Evolutionary conservation across 2,329 filamentous ascomycete species (phyloP).

Genomic region (Penicillium janthinellum): DNA sequence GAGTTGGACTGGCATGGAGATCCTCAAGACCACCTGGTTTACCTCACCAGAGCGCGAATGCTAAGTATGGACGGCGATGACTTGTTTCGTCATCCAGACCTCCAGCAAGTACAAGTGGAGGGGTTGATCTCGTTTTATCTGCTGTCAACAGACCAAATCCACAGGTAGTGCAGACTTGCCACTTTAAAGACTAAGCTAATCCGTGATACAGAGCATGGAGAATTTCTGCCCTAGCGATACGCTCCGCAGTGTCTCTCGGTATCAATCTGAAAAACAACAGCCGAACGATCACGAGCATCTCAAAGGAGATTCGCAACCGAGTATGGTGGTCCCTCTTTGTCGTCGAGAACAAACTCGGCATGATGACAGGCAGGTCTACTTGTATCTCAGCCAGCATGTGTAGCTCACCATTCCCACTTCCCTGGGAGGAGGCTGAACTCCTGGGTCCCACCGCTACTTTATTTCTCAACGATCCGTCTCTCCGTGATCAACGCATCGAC

Average conservation of each 20-base stretch:
- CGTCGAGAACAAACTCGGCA: conserved; percentile 39
- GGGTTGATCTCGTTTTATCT: conserved; percentile 41
- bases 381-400: conserved; percentile 27
- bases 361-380: conserved; percentile 43
- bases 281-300: conserved; percentile 28
- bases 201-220: conserved; percentile 34
- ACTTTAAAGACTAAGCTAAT: background rate
- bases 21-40: conserved; percentile 35
- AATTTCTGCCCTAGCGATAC: conserved; percentile 37
- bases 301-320: conserved; percentile 41
- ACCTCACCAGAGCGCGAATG: conserved; percentile 40
- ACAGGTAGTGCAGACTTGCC: conserved; percentile 32
- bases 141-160: conserved; percentile 39
- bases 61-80: conserved; percentile 35
- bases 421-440: conserved; percentile 22
- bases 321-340: conserved; percentile 45
- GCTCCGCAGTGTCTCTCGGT: conserved; percentile 40
- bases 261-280: conserved; percentile 41
- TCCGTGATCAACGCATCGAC: conserved; percentile 6
- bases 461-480: conserved; percentile 5
- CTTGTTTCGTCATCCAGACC: conserved; percentile 38
- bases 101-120: conserved; percentile 45
- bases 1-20: conserved; percentile 31
- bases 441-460: conserved; percentile 13
- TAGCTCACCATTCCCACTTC: conserved; percentile 19